phyloP scores from a whole-genome alignment of 176 grass and related monocot species.

The Bolboschoenus planiculmis region DNA sequence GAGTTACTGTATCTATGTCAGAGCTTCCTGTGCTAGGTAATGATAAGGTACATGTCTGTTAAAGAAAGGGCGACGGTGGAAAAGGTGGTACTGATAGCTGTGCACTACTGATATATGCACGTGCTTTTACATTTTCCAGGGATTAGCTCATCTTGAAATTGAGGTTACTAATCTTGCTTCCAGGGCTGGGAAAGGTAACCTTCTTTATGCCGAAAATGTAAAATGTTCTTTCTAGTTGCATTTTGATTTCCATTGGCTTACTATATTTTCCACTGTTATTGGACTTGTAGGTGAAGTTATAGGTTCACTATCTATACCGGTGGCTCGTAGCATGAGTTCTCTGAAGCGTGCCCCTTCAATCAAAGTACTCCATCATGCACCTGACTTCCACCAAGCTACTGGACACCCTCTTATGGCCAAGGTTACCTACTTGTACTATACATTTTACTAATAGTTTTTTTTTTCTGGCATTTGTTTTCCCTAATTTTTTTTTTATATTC shows the following conservation, averaged over 20 bases:
- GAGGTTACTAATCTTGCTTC: slow-evolving; percentile 97
- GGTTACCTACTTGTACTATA: slow-evolving; percentile 32
- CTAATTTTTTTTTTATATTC: slow-evolving; percentile 19
- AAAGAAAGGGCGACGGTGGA: neutral
- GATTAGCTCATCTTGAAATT: slow-evolving; percentile 81
- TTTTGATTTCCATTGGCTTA: neutral
- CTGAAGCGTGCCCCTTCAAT: slow-evolving; percentile 90
- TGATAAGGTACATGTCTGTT: neutral
- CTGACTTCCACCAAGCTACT: slow-evolving; percentile 44
- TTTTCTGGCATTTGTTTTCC: slow-evolving; percentile 4
- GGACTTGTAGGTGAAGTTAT: slow-evolving; percentile 71
- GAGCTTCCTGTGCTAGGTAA: neutral
- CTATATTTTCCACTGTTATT: slow-evolving; percentile 4
- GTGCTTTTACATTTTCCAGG: slow-evolving; percentile 44
- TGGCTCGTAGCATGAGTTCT: slow-evolving; percentile 50
- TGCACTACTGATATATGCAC: neutral
- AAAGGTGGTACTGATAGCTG: neutral
- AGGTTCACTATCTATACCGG: slow-evolving; percentile 78
- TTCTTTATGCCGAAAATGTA: neutral
- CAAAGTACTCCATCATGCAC: slow-evolving; percentile 60
- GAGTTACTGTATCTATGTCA: neutral
- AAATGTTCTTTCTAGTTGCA: neutral
- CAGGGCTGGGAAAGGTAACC: slow-evolving; percentile 84
- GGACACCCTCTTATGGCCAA: slow-evolving; percentile 65
- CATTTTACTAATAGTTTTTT: neutral